Base-by-base conservation (phyloP, 2,329 filamentous ascomycete species). In the Cryoendolithus antarcticus region DNA sequence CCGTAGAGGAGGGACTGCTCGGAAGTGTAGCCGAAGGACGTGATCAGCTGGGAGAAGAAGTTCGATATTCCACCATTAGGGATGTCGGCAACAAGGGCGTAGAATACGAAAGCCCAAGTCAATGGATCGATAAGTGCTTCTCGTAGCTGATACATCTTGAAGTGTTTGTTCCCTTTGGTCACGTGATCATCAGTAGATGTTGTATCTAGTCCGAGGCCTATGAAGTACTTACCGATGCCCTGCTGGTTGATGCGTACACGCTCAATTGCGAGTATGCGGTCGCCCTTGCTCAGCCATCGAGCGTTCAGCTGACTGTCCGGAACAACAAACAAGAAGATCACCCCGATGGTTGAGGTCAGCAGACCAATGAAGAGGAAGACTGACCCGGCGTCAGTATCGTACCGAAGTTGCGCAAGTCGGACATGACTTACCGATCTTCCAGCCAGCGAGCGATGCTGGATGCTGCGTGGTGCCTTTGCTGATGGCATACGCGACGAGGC, bases 211-310 rank as follows among this genome's bases (percentile, higher is more conserved):
- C 15, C 15, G 15, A 19, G 15, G 15, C 15, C 15, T 19, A 19
- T 19, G 15, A 19, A 19, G 15, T 19, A 19, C 15, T 19, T 19
- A 1, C 78, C 80, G 10, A 82, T 77, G 0, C 83, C 83, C 43
- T 83, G 83, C 54, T 85, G 76, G 49, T 89, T 89, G 13, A 75
- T 68, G 0, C 82, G 69, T 4, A 89, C 74, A 0, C 83, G 70
- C 46, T 85, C 82, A 19, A 86, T 64, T 0, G 79, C 80, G 32
- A 85, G 67, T 0, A 76, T 56, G 9, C 75, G 74, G 47, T 89
- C 83, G 34, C 75, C 67, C 38, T 79, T 71, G 6, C 65, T 80
- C 19, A 91, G 50, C 69, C 71, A 78, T 2, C 70, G 63, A 10
- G 72, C 72, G 37, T 77, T 77, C 34, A 77, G 55, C 46, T 77